Evolutionary conservation across 345 rosid genomes (phyloP).

Genomic region (Adansonia digitata): DNA sequence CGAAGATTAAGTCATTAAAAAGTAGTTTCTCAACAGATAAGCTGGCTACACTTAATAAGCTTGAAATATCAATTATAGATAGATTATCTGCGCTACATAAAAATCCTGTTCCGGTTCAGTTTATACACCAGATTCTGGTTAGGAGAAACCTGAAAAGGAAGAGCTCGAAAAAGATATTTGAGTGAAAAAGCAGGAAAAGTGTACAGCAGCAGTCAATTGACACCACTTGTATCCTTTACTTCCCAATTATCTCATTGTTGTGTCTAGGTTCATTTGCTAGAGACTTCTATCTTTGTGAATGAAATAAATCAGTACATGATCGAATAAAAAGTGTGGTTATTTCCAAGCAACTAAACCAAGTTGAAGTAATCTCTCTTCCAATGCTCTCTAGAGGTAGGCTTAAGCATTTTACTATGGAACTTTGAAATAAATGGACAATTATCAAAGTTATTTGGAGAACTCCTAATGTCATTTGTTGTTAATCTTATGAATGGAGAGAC

Average conservation of each 20-base stretch:
- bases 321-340: not conserved
- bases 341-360: not conserved
- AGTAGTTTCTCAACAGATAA: no score
- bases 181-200: not conserved
- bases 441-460: not conserved
- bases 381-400: no score
- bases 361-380: not conserved
- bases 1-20: not conserved
- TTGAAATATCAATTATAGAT: not conserved
- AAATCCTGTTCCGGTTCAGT: not conserved
- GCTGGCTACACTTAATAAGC: not conserved
- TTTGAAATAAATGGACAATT: no score
- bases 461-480: no score
- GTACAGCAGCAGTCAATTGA: not conserved
- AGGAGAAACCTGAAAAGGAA: not conserved
- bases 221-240: no score
- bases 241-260: not conserved
- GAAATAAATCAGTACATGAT: not conserved
- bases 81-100: not conserved
- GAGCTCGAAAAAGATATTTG: not conserved
- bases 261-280: conserved; percentile 10
- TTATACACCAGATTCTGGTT: not conserved
- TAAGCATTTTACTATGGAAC: no score
- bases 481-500: not conserved
- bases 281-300: not conserved